phyloP scores from a whole-genome alignment of 805 yeast genomes.

The Blastobotrys peoriensis region DNA sequence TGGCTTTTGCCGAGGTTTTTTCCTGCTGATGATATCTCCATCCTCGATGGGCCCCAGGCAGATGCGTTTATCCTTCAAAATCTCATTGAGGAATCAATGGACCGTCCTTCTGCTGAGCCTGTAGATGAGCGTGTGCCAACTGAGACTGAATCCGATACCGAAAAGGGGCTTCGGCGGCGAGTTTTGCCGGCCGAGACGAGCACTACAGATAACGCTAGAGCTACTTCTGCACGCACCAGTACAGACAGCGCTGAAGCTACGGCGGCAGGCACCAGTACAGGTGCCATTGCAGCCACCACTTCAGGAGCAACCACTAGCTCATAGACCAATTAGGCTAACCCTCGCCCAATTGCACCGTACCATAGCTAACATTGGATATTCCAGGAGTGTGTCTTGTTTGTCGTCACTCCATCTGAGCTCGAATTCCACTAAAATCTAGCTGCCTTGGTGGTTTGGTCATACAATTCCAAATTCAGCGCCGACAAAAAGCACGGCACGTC shows the following conservation, averaged over 20 bases:
- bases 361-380: too few species aligned
- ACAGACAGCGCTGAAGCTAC: too few species aligned
- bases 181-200: background rate
- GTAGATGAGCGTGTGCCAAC: too few species aligned
- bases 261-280: too few species aligned
- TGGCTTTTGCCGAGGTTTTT: slow-evolving; percentile 59
- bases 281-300: too few species aligned
- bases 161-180: background rate
- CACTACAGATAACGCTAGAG: background rate
- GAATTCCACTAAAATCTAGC: slow-evolving; percentile 7
- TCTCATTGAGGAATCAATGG: slow-evolving; percentile 11
- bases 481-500: slow-evolving; percentile 76
- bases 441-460: slow-evolving; percentile 37
- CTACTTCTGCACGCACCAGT: too few species aligned
- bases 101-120: too few species aligned
- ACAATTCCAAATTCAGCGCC: slow-evolving; percentile 62
- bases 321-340: too few species aligned
- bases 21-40: slow-evolving; percentile 50
- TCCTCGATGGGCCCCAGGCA: slow-evolving; percentile 57
- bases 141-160: background rate
- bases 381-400: too few species aligned
- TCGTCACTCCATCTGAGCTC: too few species aligned
- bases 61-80: slow-evolving; percentile 33
- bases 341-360: too few species aligned
- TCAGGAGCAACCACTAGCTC: too few species aligned